Evolutionary conservation across 73 alveolate species (phyloP), one percentile per base, ranked within the genome.

Genomic region (Effrenium voratum): DNA sequence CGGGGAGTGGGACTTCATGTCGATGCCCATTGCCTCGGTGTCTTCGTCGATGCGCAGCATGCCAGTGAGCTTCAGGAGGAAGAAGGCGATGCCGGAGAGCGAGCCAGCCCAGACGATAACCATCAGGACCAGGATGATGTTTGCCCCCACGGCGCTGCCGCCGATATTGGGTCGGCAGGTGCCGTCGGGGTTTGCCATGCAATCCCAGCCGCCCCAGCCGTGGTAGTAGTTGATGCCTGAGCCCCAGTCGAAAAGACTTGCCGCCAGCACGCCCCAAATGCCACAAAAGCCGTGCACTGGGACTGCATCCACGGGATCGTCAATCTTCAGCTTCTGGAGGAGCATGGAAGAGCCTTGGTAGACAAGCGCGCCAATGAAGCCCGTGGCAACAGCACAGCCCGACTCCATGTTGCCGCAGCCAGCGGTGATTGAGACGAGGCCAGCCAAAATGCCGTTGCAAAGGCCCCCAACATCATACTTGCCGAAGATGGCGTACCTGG

Each of bases 221-320:
- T 90, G 73, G 97, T 70, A 70, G 44, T 45, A 43, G 97, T 90
- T 73, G 28, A 99, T 93, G 46, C 99, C 99, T 44, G 82, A 79
- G 86, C 99, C 99, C 81, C 94, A 52, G 88, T 99, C 99, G 82
- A 99, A 98, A 93, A 99, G 86, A n/a, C 98, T 24, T 28, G 99
- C 99, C 36, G 99, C 88, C 80, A 99, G 73, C 26, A 99, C 99
- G 24, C 99, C 99, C 84, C 99, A 94, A 60, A 99, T 59, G 59
- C 99, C 99, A 13, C 99, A 99, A 46, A 99, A 99, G 40, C 99
- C 99, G 98, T 99, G 99, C 34, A 99, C 99, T 13, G 99, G 98
- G 86, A 92, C 60, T 16, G 99, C 99, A 36, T 99, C 99, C 79
- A 99, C 93, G 24, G 99, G 99, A 79, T 99, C 99, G 88, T 99